Evolutionary conservation across 192 early-diverging fungal genomes (phyloP).

Genomic region (Chytriomyces sp.): DNA sequence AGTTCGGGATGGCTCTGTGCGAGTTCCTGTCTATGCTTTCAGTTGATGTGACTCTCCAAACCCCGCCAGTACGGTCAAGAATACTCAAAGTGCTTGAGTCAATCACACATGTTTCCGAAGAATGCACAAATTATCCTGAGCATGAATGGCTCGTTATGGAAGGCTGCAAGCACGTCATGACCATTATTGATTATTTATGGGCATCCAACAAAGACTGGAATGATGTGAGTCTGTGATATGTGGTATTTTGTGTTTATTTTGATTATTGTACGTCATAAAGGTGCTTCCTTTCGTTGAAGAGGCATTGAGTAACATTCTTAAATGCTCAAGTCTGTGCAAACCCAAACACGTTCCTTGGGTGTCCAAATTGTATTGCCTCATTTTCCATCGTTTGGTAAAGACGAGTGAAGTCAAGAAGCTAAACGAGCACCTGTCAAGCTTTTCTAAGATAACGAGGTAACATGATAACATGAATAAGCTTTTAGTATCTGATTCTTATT

Average conservation of each 20-base stretch:
- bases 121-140: background rate
- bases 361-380: background rate
- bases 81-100: background rate
- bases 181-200: slow-evolving; percentile 14
- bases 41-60: slow-evolving; percentile 3
- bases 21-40: slow-evolving; percentile 1
- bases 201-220: background rate
- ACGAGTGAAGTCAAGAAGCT: background rate
- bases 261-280: background rate
- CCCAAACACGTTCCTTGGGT: background rate
- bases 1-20: background rate
- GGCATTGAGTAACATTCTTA: background rate
- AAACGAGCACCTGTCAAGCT: background rate
- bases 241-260: background rate
- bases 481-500: background rate
- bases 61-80: background rate
- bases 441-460: background rate
- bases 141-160: slow-evolving; percentile 18
- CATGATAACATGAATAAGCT: background rate
- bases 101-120: background rate
- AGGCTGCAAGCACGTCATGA: slow-evolving; percentile 15
- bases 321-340: background rate
- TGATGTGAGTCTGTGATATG: slow-evolving; percentile 11
- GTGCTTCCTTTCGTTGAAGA: background rate
- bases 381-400: background rate